Conservation (phyloP, 768 basidiomycete genomes). For the Amanita exitialis region DNA sequence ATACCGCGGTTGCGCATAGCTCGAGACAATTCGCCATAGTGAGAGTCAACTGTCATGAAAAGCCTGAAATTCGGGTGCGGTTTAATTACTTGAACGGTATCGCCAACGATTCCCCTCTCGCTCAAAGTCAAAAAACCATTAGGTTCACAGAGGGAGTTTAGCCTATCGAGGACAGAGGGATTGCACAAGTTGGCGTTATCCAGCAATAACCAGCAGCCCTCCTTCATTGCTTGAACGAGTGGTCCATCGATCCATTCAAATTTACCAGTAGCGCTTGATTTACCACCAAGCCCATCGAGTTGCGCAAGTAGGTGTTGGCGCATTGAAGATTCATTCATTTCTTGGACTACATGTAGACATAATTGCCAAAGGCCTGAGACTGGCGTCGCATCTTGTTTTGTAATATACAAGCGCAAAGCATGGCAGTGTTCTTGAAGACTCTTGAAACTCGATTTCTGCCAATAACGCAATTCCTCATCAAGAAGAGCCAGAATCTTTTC, state of each 20-base stretch:
- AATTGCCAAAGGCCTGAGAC: conserved; percentile 2
- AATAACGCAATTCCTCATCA: conserved; percentile 27
- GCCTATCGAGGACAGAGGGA: conserved; percentile 89
- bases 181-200: conserved; percentile 93
- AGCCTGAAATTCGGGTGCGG: conserved; percentile 89
- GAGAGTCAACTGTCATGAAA: conserved; percentile 90
- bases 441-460: not conserved
- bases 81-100: conserved; percentile 57
- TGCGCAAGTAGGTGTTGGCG: conserved; percentile 11
- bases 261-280: conserved; percentile 29
- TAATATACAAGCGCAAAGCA: conserved; percentile 5
- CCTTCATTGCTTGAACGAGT: conserved; percentile 74
- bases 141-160: conserved; percentile 92
- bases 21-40: conserved; percentile 86
- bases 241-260: conserved; percentile 98
- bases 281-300: conserved; percentile 14
- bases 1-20: conserved; percentile 98
- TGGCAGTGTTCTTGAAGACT: conserved; percentile 17
- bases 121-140: conserved; percentile 77
- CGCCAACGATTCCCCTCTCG: conserved; percentile 80
- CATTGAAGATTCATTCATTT: conserved; percentile 12
- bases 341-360: not conserved
- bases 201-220: conserved; percentile 83
- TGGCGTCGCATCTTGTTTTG: not conserved
- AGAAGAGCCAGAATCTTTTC: conserved; percentile 29